Conservation (phyloP, 495 filamentous ascomycete genomes). For the Penicillium longicatenatum region DNA sequence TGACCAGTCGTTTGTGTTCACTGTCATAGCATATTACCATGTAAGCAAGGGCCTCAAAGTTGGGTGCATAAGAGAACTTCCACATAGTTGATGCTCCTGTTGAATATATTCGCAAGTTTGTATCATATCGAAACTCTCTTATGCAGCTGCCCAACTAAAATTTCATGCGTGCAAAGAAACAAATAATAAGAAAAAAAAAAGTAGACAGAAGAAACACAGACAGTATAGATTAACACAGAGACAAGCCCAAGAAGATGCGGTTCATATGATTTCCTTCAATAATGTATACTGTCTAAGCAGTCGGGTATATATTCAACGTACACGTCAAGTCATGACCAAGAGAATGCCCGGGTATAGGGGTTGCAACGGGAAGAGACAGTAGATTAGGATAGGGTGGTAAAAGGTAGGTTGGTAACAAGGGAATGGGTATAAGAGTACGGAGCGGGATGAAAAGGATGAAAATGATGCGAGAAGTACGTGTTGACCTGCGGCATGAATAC, state of each 20-base stretch:
- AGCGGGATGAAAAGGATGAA: neutral
- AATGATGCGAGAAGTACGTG: neutral
- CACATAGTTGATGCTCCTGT: neutral
- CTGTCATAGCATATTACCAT: neutral
- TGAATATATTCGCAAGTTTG: too few species aligned
- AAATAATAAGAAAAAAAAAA: neutral
- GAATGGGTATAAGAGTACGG: neutral
- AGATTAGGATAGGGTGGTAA: neutral
- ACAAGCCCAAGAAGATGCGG: neutral
- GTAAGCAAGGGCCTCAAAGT: neutral
- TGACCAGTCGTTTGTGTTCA: slow-evolving; percentile 18
- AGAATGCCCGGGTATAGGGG: neutral
- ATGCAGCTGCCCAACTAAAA: too few species aligned
- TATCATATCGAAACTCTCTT: neutral
- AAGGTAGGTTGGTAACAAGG: neutral
- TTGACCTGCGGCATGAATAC: neutral
- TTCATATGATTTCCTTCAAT: slow-evolving; percentile 3
- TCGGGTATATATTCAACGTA: slow-evolving; percentile 32
- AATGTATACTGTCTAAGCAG: slow-evolving; percentile 14
- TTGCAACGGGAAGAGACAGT: neutral
- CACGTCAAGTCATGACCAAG: slow-evolving; percentile 31
- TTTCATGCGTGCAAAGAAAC: too few species aligned
- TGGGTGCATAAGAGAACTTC: neutral
- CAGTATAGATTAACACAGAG: neutral
- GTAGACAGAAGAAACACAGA: neutral